Percentiles rank a stretch among this genome's conserved stretches.
These are phyloP conservation scores for Kwoniella pini DNA, from an alignment of 768 basidiomycete genomes.

Conservation along the genomic window DNA sequence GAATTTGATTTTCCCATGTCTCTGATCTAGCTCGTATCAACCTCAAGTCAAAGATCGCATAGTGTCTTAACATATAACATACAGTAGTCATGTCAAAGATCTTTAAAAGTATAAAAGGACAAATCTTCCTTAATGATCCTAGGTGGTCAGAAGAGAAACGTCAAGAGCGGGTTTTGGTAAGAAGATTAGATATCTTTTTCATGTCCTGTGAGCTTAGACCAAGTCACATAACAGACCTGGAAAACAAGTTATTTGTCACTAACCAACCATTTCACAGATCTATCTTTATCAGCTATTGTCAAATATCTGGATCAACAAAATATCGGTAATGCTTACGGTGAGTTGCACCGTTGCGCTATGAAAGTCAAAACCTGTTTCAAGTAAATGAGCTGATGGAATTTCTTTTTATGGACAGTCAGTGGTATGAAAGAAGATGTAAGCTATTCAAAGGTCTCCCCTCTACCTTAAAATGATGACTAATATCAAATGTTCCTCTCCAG, in stretches of 20 bases:
- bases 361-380: too few species aligned
- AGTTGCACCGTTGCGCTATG: too few species aligned
- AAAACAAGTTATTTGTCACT: too few species aligned
- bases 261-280: too few species aligned
- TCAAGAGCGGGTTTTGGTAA: neutral
- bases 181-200: constrained; percentile 14
- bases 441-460: too few species aligned
- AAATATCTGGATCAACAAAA: constrained; percentile 1
- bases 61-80: too few species aligned
- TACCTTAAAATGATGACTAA: too few species aligned
- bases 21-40: too few species aligned
- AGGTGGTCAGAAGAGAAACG: constrained; percentile 7
- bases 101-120: neutral
- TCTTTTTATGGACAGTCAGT: neutral
- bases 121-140: constrained; percentile 10
- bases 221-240: neutral
- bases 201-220: neutral
- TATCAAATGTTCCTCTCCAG: neutral
- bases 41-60: too few species aligned
- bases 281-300: constrained; percentile 1
- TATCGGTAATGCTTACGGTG: neutral
- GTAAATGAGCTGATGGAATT: neutral
- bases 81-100: neutral
- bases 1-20: too few species aligned
- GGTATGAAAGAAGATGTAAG: constrained; percentile 19